phyloP scores from a whole-genome alignment of 78 protist species.

The Dictyostelium intermedium region DNA sequence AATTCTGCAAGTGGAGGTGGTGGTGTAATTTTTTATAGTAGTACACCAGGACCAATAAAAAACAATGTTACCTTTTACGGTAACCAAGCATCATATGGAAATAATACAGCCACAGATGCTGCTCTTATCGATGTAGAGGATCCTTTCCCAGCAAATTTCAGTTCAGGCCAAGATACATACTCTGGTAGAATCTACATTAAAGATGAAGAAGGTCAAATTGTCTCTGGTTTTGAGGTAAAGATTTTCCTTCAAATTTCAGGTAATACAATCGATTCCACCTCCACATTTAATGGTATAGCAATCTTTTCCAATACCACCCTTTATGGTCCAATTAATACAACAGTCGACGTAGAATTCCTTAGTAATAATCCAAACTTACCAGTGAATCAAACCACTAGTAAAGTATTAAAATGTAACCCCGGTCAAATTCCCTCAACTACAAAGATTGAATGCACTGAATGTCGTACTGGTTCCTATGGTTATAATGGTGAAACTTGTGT shows the following conservation, averaged over 20 bases:
- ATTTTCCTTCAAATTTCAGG: not conserved
- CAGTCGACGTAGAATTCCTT: not conserved
- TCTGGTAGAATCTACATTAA: not conserved
- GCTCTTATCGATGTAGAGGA: not conserved
- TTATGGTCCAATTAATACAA: not conserved
- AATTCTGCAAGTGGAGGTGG: slow-evolving; percentile 10
- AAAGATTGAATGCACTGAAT: not conserved
- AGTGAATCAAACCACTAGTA: not conserved
- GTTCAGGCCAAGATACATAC: not conserved
- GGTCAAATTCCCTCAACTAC: slow-evolving; percentile 20
- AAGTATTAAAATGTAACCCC: not conserved
- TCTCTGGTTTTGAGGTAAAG: not conserved
- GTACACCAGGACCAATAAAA: not conserved
- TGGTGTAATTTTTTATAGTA: slow-evolving; percentile 1
- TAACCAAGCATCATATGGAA: not conserved
- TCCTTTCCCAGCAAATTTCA: not conserved
- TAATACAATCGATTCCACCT: not conserved
- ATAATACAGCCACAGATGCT: not conserved
- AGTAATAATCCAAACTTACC: not conserved
- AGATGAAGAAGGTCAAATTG: slow-evolving; percentile 4
- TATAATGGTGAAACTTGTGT: slow-evolving; percentile 11
- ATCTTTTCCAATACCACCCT: not conserved
- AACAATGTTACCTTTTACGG: not conserved
- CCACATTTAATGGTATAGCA: not conserved
- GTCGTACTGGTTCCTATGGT: slow-evolving; percentile 36